Conservation (phyloP, 179 eudicot genomes). For the Patellifolia procumbens region DNA sequence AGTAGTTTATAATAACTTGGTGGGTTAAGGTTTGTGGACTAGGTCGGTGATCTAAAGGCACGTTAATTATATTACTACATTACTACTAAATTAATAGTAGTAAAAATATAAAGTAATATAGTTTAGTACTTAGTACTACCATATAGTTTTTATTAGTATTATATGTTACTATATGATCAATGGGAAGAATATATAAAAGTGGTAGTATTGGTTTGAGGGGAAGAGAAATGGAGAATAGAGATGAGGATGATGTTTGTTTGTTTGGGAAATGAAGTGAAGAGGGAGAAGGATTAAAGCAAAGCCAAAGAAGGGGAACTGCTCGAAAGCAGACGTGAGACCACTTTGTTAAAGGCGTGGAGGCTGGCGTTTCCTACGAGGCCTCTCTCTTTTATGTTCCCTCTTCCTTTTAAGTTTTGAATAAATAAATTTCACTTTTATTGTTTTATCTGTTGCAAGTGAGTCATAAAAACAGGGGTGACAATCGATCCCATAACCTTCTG, state of each 20-base stretch:
- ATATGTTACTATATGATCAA: too few species aligned
- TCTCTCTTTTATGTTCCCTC: neutral
- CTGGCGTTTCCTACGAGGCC: slow-evolving; percentile 38
- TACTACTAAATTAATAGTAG: neutral
- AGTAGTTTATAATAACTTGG: neutral
- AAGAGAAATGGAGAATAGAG: neutral
- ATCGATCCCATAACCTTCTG: too few species aligned
- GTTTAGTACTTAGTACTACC: too few species aligned
- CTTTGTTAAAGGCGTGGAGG: slow-evolving; percentile 50
- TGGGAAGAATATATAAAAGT: slow-evolving; percentile 7
- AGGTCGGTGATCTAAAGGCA: slow-evolving; percentile 27
- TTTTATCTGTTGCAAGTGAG: too few species aligned
- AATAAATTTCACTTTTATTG: too few species aligned
- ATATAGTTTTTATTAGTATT: too few species aligned
- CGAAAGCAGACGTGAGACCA: slow-evolving; percentile 55
- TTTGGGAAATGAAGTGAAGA: neutral
- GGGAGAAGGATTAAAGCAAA: neutral
- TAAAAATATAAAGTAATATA: too few species aligned
- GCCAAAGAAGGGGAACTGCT: slow-evolving; percentile 23
- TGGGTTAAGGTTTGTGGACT: neutral
- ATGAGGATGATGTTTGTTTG: neutral
- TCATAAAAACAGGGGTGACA: too few species aligned
- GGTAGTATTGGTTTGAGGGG: slow-evolving; percentile 13
- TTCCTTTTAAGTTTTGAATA: too few species aligned
- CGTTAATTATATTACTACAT: neutral